Evolutionary conservation across 495 filamentous ascomycete genomes (phyloP).

Genomic region (Mytilinidion resinicola): DNA sequence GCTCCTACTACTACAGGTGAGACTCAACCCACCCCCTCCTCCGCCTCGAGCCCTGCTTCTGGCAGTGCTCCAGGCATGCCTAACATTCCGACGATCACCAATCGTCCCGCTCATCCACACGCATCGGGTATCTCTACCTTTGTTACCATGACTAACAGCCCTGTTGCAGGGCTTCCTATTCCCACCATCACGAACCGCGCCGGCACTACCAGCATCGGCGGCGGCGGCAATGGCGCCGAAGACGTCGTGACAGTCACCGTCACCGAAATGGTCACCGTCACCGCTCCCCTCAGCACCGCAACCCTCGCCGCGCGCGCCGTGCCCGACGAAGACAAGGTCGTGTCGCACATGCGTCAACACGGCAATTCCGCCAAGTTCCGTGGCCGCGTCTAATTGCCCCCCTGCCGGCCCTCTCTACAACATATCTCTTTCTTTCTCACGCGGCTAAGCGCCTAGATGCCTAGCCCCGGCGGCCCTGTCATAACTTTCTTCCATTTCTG

Average conservation of each 20-base stretch:
- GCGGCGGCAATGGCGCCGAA: not conserved
- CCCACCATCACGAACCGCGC: conserved; percentile 8
- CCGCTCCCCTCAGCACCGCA: conserved; percentile 2
- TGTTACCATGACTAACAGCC: not conserved
- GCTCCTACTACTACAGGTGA: not conserved
- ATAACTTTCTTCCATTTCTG: no score
- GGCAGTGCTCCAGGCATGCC: not conserved
- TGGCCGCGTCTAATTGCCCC: not conserved
- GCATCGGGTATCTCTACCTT: not conserved
- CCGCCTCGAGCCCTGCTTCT: not conserved
- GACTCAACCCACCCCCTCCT: not conserved
- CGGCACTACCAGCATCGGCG: not conserved
- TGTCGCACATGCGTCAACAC: not conserved
- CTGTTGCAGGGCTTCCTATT: not conserved
- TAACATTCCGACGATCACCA: conserved; percentile 9
- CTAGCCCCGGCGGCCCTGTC: no score
- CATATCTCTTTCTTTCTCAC: not conserved
- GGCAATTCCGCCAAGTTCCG: conserved; percentile 3
- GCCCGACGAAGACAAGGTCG: not conserved
- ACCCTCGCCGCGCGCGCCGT: not conserved
- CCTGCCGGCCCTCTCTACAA: not conserved
- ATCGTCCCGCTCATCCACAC: not conserved
- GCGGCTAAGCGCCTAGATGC: not conserved
- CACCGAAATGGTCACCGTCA: conserved; percentile 13
- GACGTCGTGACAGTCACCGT: conserved; percentile 6